These are phyloP conservation scores for Alternaria sp. DNA, from an alignment of 2,329 filamentous ascomycete species.

Conservation along the genomic window DNA sequence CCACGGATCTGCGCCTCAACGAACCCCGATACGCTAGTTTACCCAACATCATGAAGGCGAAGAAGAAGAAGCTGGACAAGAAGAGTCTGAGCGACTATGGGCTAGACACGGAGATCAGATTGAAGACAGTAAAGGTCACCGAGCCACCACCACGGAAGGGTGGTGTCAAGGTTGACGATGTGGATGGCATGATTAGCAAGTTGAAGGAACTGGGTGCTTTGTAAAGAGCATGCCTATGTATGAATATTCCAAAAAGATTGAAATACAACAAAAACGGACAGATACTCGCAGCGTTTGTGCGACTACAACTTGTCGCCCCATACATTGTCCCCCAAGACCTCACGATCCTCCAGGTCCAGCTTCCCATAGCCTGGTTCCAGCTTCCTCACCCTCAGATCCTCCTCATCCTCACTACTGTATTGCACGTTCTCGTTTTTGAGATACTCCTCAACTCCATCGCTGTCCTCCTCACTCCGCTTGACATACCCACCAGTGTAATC, in stretches of 20 bases:
- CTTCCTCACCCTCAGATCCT: not conserved
- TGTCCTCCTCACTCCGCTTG: not conserved
- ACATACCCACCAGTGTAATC: not conserved
- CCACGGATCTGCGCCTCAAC: conserved; percentile 92
- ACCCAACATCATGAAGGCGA: conserved; percentile 99
- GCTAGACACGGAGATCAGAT: conserved; percentile 72
- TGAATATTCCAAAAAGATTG: not conserved
- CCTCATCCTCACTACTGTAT: not conserved
- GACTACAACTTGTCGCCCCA: not conserved
- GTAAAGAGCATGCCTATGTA: conserved; percentile 52
- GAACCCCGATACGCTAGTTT: conserved; percentile 93
- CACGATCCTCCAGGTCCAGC: not conserved
- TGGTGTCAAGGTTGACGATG: conserved; percentile 96
- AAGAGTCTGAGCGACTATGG: conserved; percentile 78
- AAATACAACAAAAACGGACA: not conserved
- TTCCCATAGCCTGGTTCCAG: not conserved
- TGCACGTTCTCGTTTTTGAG: not conserved
- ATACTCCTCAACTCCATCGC: not conserved
- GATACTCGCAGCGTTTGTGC: not conserved
- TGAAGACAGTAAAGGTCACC: conserved; percentile 89
- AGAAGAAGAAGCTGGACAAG: conserved; percentile 99
- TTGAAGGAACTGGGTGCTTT: conserved; percentile 95
- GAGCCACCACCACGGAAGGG: conserved; percentile 89
- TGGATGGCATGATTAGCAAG: conserved; percentile 91
- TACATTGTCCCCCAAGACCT: not conserved